Base-by-base conservation (phyloP, 768 basidiomycete species). In the Rubroboletus pulcherrimus region DNA sequence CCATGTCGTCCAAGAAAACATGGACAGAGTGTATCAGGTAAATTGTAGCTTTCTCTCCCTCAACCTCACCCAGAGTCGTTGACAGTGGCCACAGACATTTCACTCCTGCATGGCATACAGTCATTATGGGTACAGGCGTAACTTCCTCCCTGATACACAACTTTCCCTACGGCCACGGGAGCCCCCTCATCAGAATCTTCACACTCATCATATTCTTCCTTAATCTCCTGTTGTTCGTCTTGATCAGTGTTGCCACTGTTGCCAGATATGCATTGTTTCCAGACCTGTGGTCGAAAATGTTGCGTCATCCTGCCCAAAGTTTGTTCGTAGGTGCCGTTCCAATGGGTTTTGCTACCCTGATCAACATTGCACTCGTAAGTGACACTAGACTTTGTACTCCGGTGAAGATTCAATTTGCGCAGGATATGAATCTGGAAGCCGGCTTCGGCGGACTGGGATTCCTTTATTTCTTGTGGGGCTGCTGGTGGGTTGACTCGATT, bases 401-500 rank as follows among this genome's bases (percentile, higher is more conserved):
- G 8, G 33, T 1, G 1, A 40, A 17, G 17, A 43, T 40, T 54
- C 19, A 54, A 42, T 35, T 33, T 12, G 40, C 17, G 15, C 46
- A 72, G 63, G 62, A 68, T 42, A 64, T 73, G 31, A 66, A 78
- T 53, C 69, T 73, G 60, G 66, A 73, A 52, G 67, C 64, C 46
- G 71, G 70, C 19, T 62, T 74, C 35, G 78, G 75, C 3, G 72
- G 74, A 9, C 56, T n/a, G 0, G 50, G 56, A 10, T 73, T 79
- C 38, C 67, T 79, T 33, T 77, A 71, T 51, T 66, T 73, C 33
- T 55, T 79, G 30, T 79, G 81, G 74, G 80, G 67, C 19, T 69
- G 78, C 43, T 83, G 81, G 81, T 83, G 79, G 81, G 39, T 80
- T 24, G 78, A 79, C 58, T 71, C 71, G 0, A 46, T 66, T 0